Percentiles rank a stretch among this genome's conserved stretches.
These are phyloP conservation scores for Verticillium isaacii DNA, from an alignment of 2,329 filamentous ascomycete genomes.

Conservation along the genomic window DNA sequence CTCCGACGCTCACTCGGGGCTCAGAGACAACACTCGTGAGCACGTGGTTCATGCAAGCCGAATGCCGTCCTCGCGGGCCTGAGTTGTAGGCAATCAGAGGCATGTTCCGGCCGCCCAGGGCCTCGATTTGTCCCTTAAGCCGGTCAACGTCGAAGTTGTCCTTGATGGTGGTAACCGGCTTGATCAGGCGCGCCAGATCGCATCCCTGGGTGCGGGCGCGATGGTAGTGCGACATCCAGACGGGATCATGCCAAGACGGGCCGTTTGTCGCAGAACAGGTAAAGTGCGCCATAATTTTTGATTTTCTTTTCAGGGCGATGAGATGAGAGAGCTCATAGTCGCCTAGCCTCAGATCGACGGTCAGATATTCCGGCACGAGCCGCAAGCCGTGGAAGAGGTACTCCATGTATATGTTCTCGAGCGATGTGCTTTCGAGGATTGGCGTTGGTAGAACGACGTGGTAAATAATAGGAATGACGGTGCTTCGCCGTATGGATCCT, in stretches of 20 bases:
- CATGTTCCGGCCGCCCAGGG: conserved; percentile 34
- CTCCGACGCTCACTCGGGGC: conserved; percentile 17
- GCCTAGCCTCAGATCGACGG: conserved; percentile 55
- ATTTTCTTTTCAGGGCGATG: conserved; percentile 44
- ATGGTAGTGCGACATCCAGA: conserved; percentile 53
- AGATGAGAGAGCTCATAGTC: conserved; percentile 45
- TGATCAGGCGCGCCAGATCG: conserved; percentile 57
- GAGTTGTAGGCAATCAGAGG: conserved; percentile 63
- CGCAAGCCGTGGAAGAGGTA: conserved; percentile 56
- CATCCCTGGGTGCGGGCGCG: conserved; percentile 54
- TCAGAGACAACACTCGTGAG: conserved; percentile 56
- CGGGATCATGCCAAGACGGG: conserved; percentile 50
- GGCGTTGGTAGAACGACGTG: conserved; percentile 37
- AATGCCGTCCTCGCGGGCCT: conserved; percentile 56
- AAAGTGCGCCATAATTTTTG: conserved; percentile 58
- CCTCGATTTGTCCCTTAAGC: conserved; percentile 45
- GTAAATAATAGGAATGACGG: conserved; percentile 54
- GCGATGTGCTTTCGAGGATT: conserved; percentile 15
- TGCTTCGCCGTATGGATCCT: conserved; percentile 57
- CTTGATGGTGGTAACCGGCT: conserved; percentile 48
- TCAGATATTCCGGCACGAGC: conserved; percentile 58
- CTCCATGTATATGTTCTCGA: conserved; percentile 41
- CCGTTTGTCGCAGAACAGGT: conserved; percentile 32
- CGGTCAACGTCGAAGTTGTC: conserved; percentile 59
- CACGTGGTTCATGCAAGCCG: conserved; percentile 61